A percentile compares a stretch with the other conserved stretches of the same genome.
These are phyloP conservation scores for Coelastrella sp. DNA, from an alignment of 139 green algal species.

Conservation along the genomic window DNA sequence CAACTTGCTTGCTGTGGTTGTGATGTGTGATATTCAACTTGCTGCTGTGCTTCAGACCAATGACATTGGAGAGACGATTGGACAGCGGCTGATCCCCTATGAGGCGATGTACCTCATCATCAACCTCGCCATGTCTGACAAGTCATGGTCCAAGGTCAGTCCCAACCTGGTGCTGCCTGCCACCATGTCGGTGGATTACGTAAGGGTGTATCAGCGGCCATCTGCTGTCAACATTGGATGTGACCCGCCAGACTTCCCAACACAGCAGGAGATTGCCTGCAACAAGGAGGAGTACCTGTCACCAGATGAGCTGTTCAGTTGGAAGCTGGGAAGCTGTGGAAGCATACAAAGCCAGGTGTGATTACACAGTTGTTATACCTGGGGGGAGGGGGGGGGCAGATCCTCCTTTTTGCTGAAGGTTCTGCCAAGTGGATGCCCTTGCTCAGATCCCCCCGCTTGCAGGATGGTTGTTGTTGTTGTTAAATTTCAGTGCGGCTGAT, in stretches of 20 bases:
- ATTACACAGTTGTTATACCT: neutral
- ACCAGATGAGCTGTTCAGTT: neutral
- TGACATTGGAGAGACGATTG: neutral
- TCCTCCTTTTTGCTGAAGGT: neutral
- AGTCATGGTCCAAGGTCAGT: conserved; percentile 45
- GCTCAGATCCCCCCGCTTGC: neutral
- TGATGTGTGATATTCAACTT: too few relatives aligned
- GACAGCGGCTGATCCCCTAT: conserved; percentile 57
- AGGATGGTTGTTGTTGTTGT: neutral
- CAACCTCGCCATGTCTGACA: conserved; percentile 65
- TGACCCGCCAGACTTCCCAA: conserved; percentile 56
- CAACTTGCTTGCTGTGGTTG: too few relatives aligned
- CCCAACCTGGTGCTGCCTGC: neutral
- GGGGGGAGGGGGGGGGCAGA: neutral
- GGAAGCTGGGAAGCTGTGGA: neutral
- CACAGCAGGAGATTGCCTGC: conserved; percentile 55
- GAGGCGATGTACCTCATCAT: conserved; percentile 69
- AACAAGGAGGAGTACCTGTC: conserved; percentile 43
- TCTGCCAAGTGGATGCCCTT: neutral
- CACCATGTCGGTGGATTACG: conserved; percentile 53
- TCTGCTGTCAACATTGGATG: conserved; percentile 59
- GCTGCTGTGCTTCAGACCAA: conserved; percentile 5
- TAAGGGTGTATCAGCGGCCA: conserved; percentile 57
- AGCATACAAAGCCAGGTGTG: neutral
- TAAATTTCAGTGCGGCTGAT: neutral